Conservation (phyloP, 2,329 filamentous ascomycete species). For the Leptodontidium sp. region DNA sequence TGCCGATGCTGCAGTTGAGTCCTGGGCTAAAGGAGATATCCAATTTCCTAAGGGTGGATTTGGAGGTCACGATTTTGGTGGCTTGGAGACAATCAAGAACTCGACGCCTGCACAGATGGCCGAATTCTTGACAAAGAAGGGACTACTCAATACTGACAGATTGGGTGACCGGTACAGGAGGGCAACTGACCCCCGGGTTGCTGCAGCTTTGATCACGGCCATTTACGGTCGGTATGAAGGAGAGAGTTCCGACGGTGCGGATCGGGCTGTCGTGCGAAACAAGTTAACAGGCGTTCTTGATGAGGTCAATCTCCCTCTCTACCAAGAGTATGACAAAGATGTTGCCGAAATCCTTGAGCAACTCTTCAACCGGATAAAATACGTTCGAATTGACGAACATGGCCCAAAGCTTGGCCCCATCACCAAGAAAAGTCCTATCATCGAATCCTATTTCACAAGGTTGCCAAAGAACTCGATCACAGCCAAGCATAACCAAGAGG, state of each 20-base stretch:
- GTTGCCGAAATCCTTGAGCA: conserved; percentile 86
- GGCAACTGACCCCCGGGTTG: conserved; percentile 71
- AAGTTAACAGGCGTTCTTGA: conserved; percentile 74
- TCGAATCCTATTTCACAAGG: conserved; percentile 95
- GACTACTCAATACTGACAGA: conserved; percentile 73
- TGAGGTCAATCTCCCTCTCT: conserved; percentile 86
- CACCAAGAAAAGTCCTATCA: conserved; percentile 77
- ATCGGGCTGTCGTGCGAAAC: conserved; percentile 60
- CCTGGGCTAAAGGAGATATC: conserved; percentile 72
- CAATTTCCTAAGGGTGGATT: conserved; percentile 62
- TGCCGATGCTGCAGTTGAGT: conserved; percentile 70
- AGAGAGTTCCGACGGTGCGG: conserved; percentile 54
- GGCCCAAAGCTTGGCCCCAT: conserved; percentile 88
- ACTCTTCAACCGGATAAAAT: conserved; percentile 93
- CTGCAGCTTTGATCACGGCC: conserved; percentile 72
- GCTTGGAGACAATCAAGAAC: conserved; percentile 59
- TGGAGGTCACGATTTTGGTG: conserved; percentile 55
- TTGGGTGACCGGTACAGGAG: conserved; percentile 84
- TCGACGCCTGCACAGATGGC: conserved; percentile 67
- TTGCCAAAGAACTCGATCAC: conserved; percentile 82
- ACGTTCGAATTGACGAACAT: conserved; percentile 89
- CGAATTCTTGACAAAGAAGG: conserved; percentile 66
- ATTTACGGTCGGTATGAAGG: conserved; percentile 74
- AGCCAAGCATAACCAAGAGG: conserved; percentile 75
- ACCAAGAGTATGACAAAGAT: conserved; percentile 90